Percentiles rank a stretch among this genome's conserved stretches.
Conservation (phyloP, 2,329 filamentous ascomycete genomes). For the Alternaria atra region DNA sequence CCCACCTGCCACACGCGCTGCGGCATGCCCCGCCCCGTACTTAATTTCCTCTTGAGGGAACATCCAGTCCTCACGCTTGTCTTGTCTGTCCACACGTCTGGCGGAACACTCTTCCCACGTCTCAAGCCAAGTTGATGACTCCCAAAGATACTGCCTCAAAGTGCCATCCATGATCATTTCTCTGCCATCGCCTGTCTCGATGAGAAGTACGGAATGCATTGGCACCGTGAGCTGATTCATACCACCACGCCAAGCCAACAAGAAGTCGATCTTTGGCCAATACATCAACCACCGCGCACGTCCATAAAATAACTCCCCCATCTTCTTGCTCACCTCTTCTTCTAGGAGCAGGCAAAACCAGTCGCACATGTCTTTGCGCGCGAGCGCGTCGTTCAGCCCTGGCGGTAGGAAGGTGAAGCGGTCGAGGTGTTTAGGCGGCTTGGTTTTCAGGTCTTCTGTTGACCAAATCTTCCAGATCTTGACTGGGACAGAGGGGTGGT, state of each 20-base stretch:
- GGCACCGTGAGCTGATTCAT: not conserved
- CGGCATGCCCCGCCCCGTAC: not conserved
- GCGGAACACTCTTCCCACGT: not conserved
- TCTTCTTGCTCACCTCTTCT: not conserved
- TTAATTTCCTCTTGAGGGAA: not conserved
- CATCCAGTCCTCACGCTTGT: not conserved
- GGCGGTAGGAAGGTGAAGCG: slow-evolving; percentile 2
- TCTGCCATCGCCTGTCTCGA: not conserved
- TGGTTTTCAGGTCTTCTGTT: not conserved
- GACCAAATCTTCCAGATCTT: not conserved
- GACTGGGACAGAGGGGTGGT: not conserved
- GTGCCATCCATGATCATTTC: slow-evolving; percentile 16
- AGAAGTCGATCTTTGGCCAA: not conserved
- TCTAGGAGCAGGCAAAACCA: slow-evolving; percentile 8
- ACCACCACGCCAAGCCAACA: not conserved
- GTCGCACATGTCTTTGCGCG: slow-evolving; percentile 9
- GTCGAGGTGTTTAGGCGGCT: not conserved
- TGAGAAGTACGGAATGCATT: slow-evolving; percentile 12
- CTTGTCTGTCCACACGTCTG: not conserved
- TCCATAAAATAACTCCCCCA: not conserved
- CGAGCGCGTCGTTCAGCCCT: slow-evolving; percentile 1
- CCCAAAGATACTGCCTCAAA: slow-evolving; percentile 16
- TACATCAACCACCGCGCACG: not conserved
- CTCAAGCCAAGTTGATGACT: slow-evolving; percentile 11
- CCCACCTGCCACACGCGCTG: not conserved